Evolutionary conservation across 2,329 filamentous ascomycete species (phyloP).

Genomic region (Fusarium verrucosum): DNA sequence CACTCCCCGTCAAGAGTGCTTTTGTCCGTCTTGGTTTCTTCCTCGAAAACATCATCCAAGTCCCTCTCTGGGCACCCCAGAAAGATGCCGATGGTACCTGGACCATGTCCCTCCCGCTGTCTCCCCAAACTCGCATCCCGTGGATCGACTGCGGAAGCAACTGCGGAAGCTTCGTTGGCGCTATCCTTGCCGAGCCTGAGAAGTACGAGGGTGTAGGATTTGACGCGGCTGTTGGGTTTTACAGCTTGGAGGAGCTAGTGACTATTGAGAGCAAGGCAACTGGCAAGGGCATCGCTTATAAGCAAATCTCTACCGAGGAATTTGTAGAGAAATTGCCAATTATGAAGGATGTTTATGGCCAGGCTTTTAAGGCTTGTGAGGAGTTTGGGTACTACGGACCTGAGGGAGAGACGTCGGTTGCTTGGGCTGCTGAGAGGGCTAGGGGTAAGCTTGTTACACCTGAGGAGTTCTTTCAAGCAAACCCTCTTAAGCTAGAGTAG

Average conservation of each 20-base stretch:
- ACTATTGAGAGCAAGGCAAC: slow-evolving; percentile 51
- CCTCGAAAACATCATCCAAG: slow-evolving; percentile 52
- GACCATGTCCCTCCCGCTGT: slow-evolving; percentile 32
- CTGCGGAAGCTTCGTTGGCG: slow-evolving; percentile 55
- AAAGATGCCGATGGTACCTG: slow-evolving; percentile 46
- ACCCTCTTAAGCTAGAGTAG: slow-evolving; percentile 25
- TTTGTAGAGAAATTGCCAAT: slow-evolving; percentile 28
- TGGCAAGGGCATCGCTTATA: slow-evolving; percentile 48
- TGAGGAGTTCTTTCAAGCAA: slow-evolving; percentile 35
- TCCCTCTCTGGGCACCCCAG: slow-evolving; percentile 43
- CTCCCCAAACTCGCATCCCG: slow-evolving; percentile 50
- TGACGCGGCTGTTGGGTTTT: slow-evolving; percentile 53
- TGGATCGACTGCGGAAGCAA: slow-evolving; percentile 56
- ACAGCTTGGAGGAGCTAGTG: slow-evolving; percentile 51
- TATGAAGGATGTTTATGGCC: slow-evolving; percentile 12
- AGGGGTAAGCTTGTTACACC: slow-evolving; percentile 33
- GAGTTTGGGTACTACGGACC: slow-evolving; percentile 41
- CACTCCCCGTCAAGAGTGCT: slow-evolving; percentile 54
- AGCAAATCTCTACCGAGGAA: slow-evolving; percentile 32
- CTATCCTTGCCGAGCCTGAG: slow-evolving; percentile 55
- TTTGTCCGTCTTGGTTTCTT: slow-evolving; percentile 55
- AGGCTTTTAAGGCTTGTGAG: slow-evolving; percentile 13
- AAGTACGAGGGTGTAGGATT: slow-evolving; percentile 56
- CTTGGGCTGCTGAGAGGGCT: slow-evolving; percentile 34
- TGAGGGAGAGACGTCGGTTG: slow-evolving; percentile 27